A percentile compares a stretch with the other conserved stretches of the same genome.
Evolutionary conservation across 129 eudicot species (phyloP).

Genomic region (Tanacetum coccineum): DNA sequence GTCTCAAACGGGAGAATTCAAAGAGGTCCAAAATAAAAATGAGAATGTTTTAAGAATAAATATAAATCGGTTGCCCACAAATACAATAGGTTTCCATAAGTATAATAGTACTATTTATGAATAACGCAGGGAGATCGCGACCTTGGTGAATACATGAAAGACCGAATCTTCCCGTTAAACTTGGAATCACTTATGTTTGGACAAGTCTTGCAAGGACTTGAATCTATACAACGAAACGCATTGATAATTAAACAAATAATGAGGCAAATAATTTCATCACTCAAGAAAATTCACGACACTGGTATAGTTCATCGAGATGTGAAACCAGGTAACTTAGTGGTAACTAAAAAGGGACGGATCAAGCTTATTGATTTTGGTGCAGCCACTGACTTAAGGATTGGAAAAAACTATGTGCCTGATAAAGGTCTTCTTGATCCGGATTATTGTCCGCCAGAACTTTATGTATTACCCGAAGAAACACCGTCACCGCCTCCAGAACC

Average conservation of each 20-base stretch:
- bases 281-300: constrained; percentile 82
- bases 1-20: too few relatives aligned
- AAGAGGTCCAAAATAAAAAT: too few relatives aligned
- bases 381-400: constrained; percentile 86
- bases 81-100: too few relatives aligned
- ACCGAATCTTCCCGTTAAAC: constrained; percentile 69
- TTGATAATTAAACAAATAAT: constrained; percentile 84
- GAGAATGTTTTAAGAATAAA: too few relatives aligned
- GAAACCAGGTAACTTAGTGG: constrained; percentile 94
- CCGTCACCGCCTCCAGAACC: too few relatives aligned
- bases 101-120: too few relatives aligned
- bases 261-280: constrained; percentile 82
- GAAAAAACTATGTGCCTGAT: too few relatives aligned
- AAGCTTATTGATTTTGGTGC: constrained; percentile 97
- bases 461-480: too few relatives aligned
- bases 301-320: constrained; percentile 96
- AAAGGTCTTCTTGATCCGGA: too few relatives aligned
- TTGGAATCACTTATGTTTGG: constrained; percentile 90
- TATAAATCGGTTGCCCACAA: too few relatives aligned
- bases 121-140: constrained; percentile 75
- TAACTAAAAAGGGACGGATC: constrained; percentile 87
- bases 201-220: constrained; percentile 69
- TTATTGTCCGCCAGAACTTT: too few relatives aligned
- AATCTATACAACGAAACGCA: constrained; percentile 70
- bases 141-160: constrained; percentile 92